Percentiles rank a stretch among this genome's conserved stretches.
These are phyloP conservation scores for Trametes gibbosa DNA, from an alignment of 768 basidiomycete species.

Conservation along the genomic window DNA sequence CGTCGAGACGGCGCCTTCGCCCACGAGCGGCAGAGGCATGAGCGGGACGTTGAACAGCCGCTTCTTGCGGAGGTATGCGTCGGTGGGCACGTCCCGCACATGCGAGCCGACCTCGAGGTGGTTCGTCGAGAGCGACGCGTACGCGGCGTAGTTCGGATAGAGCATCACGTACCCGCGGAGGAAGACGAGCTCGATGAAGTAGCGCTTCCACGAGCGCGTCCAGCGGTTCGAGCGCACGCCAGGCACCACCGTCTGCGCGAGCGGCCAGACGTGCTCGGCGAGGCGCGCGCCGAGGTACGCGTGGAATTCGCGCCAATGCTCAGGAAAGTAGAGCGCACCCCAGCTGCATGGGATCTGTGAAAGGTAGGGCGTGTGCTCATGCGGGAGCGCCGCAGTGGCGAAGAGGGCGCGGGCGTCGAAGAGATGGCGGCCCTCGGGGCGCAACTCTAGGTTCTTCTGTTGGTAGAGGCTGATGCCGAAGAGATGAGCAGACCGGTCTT, in stretches of 20 bases:
- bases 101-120: conserved; percentile 85
- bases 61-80: conserved; percentile 51
- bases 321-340: conserved; percentile 89
- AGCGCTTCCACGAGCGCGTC: conserved; percentile 85
- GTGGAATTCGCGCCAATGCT: conserved; percentile 88
- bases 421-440: conserved; percentile 57
- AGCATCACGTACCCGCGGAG: conserved; percentile 85
- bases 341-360: conserved; percentile 89
- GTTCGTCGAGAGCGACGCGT: conserved; percentile 82
- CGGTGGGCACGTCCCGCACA: conserved; percentile 54
- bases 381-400: conserved; percentile 34
- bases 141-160: conserved; percentile 78
- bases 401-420: conserved; percentile 70
- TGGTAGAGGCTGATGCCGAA: conserved; percentile 88
- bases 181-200: conserved; percentile 83
- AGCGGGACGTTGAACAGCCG: conserved; percentile 68
- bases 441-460: conserved; percentile 77
- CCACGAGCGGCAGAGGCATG: conserved; percentile 45
- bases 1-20: conserved; percentile 17
- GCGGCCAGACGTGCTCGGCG: conserved; percentile 43
- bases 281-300: conserved; percentile 69
- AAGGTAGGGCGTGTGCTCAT: conserved; percentile 67
- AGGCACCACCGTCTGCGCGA: conserved; percentile 56
- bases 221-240: conserved; percentile 77
- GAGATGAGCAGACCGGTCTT: conserved; percentile 44